These are phyloP conservation scores for Hemerocallis citrina DNA, from an alignment of 106 monocot genomes.

Conservation along the genomic window DNA sequence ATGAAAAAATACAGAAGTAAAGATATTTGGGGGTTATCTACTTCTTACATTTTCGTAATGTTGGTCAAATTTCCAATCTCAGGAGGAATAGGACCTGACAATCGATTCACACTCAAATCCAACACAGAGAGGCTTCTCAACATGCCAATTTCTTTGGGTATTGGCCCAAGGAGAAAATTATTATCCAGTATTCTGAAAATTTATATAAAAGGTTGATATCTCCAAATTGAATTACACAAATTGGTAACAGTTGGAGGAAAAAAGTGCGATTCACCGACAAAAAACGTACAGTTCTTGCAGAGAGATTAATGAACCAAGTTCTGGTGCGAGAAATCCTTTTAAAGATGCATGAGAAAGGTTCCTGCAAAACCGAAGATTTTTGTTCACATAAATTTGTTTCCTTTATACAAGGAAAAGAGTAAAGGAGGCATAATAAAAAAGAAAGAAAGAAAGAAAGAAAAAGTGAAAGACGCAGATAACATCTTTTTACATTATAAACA, in stretches of 20 bases:
- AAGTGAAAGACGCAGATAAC: too few species aligned
- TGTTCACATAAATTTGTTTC: background rate
- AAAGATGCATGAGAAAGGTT: constrained; percentile 63
- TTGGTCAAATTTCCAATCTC: constrained; percentile 46
- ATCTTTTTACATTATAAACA: too few species aligned
- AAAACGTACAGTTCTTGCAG: constrained; percentile 68
- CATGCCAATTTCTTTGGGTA: constrained; percentile 72
- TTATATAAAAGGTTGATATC: background rate
- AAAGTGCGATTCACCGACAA: background rate
- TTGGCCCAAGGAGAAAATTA: constrained; percentile 60
- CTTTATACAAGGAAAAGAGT: too few species aligned
- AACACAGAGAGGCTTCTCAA: constrained; percentile 51
- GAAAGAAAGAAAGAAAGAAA: too few species aligned
- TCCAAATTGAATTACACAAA: background rate
- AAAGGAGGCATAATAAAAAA: too few species aligned
- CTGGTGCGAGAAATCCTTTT: constrained; percentile 74
- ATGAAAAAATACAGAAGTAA: background rate
- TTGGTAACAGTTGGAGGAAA: background rate
- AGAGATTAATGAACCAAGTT: constrained; percentile 46
- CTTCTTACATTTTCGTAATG: constrained; percentile 61
- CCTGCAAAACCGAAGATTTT: constrained; percentile 22
- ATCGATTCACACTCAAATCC: constrained; percentile 53
- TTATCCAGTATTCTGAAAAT: constrained; percentile 51
- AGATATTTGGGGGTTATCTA: background rate
- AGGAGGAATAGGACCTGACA: constrained; percentile 50